A percentile compares a stretch with the other conserved stretches of the same genome.
Conservation (phyloP, 257 asterid species). For the Buddleja alternifolia region DNA sequence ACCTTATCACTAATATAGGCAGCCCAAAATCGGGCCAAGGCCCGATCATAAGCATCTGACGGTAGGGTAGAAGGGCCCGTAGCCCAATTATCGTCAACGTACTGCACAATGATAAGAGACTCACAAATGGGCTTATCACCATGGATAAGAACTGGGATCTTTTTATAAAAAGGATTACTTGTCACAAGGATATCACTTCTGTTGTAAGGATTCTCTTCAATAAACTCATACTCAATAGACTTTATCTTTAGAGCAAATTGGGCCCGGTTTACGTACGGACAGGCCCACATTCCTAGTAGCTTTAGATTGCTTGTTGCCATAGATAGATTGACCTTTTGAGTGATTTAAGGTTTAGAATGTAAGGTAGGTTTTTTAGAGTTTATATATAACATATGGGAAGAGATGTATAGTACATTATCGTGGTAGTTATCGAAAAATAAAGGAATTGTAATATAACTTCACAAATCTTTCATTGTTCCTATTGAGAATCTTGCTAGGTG, state of each 20-base stretch:
- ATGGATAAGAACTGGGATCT: conserved; percentile 44
- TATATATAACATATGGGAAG: too few species aligned
- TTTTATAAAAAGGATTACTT: conserved; percentile 42
- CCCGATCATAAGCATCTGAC: conserved; percentile 41
- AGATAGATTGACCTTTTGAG: not conserved
- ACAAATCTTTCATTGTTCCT: too few species aligned
- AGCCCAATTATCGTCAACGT: conserved; percentile 41
- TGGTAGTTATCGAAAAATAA: too few species aligned
- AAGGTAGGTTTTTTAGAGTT: too few species aligned
- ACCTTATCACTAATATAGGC: conserved; percentile 46
- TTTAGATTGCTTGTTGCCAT: conserved; percentile 37
- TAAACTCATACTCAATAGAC: conserved; percentile 40
- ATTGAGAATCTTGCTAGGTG: too few species aligned
- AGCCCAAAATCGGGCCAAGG: conserved; percentile 52
- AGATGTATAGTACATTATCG: too few species aligned
- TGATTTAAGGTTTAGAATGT: too few species aligned
- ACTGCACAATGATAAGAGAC: conserved; percentile 40
- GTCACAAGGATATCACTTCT: conserved; percentile 40
- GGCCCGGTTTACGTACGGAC: conserved; percentile 37
- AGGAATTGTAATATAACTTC: too few species aligned
- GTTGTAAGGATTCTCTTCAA: not conserved
- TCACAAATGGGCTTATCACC: conserved; percentile 40
- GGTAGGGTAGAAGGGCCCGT: conserved; percentile 40
- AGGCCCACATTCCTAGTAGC: conserved; percentile 34
- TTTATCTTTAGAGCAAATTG: conserved; percentile 41